Percentiles rank a stretch among this genome's conserved stretches.
Evolutionary conservation across 2,329 filamentous ascomycete species (phyloP).

Genomic region (Tolypocladium guangdongense): DNA sequence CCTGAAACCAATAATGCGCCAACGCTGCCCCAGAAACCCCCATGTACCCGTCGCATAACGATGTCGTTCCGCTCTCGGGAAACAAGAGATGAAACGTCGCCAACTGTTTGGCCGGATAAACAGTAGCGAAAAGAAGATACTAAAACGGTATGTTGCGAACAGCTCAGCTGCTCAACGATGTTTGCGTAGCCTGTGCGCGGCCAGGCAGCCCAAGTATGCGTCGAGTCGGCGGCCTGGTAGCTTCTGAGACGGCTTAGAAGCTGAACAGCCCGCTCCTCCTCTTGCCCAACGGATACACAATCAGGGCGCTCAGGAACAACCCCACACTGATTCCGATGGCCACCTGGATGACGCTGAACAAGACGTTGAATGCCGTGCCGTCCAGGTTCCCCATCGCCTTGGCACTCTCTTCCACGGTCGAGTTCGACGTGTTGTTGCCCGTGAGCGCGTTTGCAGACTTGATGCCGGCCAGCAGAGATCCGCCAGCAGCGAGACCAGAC

Average conservation of each 20-base stretch:
- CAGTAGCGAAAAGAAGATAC: background rate
- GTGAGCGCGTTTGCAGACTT: constrained; percentile 44
- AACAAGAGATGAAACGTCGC: background rate
- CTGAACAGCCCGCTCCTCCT: constrained; percentile 45
- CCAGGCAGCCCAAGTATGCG: background rate
- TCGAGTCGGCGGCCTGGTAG: background rate
- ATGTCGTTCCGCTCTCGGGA: background rate
- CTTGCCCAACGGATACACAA: constrained; percentile 47
- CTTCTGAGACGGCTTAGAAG: constrained; percentile 23
- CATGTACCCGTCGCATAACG: background rate
- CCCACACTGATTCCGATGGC: constrained; percentile 53
- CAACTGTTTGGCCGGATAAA: background rate
- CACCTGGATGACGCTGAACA: constrained; percentile 48
- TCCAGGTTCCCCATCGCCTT: constrained; percentile 22
- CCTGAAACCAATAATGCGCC: background rate
- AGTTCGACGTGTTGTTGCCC: constrained; percentile 22
- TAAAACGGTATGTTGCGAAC: background rate
- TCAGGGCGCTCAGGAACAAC: constrained; percentile 42
- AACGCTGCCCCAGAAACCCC: background rate
- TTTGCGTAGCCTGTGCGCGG: background rate
- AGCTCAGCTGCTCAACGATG: background rate
- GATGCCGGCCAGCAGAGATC: constrained; percentile 47
- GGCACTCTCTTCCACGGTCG: background rate
- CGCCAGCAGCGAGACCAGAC: constrained; percentile 48
- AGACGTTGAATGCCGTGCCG: constrained; percentile 39